Conservation (phyloP, 352 stramenopile species). For the Pythium rishiriense region DNA sequence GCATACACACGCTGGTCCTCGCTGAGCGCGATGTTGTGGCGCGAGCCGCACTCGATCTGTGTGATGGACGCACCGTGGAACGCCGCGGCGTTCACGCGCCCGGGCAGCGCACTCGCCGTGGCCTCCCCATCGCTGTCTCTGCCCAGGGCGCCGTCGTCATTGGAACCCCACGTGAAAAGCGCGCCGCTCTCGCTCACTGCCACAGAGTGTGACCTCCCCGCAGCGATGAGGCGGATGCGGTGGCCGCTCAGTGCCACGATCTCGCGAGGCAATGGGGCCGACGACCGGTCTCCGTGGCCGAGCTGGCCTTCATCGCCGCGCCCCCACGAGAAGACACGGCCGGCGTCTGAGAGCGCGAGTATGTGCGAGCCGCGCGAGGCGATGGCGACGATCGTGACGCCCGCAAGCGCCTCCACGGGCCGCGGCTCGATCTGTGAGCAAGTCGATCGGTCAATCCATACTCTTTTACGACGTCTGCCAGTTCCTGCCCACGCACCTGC, state of each 20-base stretch:
- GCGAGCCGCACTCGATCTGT: constrained; percentile 43
- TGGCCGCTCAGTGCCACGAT: constrained; percentile 21
- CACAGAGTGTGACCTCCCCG: constrained; percentile 69
- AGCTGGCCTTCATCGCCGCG: constrained; percentile 78
- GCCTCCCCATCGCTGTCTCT: constrained; percentile 9
- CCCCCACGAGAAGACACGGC: constrained; percentile 86
- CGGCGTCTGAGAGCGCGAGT: constrained; percentile 59
- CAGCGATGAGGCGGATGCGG: constrained; percentile 27
- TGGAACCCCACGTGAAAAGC: constrained; percentile 40
- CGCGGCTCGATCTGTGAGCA: constrained; percentile 33
- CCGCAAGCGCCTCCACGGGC: constrained; percentile 29
- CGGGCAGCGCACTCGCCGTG: constrained; percentile 21
- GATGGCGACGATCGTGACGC: constrained; percentile 39
- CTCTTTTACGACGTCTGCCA: no score
- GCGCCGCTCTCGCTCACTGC: constrained; percentile 43
- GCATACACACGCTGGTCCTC: constrained; percentile 30
- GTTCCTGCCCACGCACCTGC: constrained; percentile 18
- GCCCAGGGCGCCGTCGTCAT: constrained; percentile 41
- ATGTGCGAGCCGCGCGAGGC: constrained; percentile 77
- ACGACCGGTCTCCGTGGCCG: constrained; percentile 31
- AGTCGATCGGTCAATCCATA: background rate
- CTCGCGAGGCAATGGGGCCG: constrained; percentile 19
- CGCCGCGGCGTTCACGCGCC: constrained; percentile 14
- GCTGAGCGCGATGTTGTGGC: constrained; percentile 39
- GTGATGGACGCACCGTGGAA: constrained; percentile 18